Evolutionary conservation across 208 protist genomes (phyloP).

Genomic region (Angomonas deanei): DNA sequence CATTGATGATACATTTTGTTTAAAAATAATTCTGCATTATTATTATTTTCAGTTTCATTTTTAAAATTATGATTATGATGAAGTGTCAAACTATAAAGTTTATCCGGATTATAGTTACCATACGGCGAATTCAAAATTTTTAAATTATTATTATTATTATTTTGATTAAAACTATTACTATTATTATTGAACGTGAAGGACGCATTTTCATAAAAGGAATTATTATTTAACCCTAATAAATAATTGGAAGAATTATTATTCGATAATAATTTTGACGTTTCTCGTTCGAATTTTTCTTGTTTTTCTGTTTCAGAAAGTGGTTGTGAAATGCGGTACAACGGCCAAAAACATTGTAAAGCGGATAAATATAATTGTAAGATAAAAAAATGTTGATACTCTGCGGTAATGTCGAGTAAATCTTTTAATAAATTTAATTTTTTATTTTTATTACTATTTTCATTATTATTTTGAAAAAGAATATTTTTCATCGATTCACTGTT

Average conservation of each 20-base stretch:
- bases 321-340: constrained; percentile 4
- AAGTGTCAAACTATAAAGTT: not conserved
- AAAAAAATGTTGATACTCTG: constrained; percentile 47
- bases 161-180: not conserved
- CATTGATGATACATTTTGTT: no score
- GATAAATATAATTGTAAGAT: constrained; percentile 62
- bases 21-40: no score
- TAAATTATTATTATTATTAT: not conserved
- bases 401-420: not conserved
- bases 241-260: no score
- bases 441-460: not conserved
- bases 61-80: not conserved
- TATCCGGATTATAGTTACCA: no score
- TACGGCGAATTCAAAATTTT: no score
- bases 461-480: not conserved
- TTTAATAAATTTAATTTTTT: not conserved
- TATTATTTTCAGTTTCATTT: not conserved
- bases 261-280: not conserved
- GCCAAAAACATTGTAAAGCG: constrained; percentile 37
- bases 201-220: not conserved
- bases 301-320: not conserved
- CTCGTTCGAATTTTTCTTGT: not conserved
- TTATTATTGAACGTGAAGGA: not conserved
- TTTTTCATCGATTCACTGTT: not conserved
- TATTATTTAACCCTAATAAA: no score